Conservation (phyloP, 2,329 filamentous ascomycete genomes). For the Monosporascus cannonballus region DNA sequence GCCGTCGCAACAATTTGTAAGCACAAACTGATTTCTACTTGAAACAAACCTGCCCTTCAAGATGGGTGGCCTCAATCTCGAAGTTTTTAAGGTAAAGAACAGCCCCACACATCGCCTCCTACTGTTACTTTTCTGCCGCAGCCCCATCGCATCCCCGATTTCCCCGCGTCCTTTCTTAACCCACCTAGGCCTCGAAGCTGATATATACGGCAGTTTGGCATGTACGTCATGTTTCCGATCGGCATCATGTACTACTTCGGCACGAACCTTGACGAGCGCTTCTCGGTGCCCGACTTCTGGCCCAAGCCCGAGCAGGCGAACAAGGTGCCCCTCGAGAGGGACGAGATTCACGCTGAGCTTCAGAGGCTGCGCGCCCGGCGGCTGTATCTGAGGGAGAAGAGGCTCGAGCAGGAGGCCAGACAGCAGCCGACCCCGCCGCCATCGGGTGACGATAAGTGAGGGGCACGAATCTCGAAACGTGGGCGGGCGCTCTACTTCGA, state of each 20-base stretch:
- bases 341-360: conserved; percentile 80
- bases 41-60: conserved; percentile 11
- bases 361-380: conserved; percentile 58
- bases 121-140: neutral
- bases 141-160: conserved; percentile 1
- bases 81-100: conserved; percentile 78
- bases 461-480: neutral
- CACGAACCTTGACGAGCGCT: conserved; percentile 91
- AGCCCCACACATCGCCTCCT: neutral
- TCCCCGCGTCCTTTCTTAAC: neutral
- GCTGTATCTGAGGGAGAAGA: conserved; percentile 72
- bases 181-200: conserved; percentile 4
- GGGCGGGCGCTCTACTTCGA: neutral
- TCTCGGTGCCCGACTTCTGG: conserved; percentile 89
- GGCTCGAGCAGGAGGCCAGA: conserved; percentile 33
- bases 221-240: conserved; percentile 98
- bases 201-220: conserved; percentile 66
- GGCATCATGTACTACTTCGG: conserved; percentile 99
- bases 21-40: neutral
- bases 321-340: conserved; percentile 67
- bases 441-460: neutral
- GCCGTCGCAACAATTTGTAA: neutral
- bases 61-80: conserved; percentile 83
- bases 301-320: conserved; percentile 74
- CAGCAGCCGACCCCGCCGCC: conserved; percentile 20